Percentiles rank a stretch among this genome's conserved stretches.
Evolutionary conservation across 805 yeast genomes (phyloP).

Genomic region (Debaryomyces castellii): DNA sequence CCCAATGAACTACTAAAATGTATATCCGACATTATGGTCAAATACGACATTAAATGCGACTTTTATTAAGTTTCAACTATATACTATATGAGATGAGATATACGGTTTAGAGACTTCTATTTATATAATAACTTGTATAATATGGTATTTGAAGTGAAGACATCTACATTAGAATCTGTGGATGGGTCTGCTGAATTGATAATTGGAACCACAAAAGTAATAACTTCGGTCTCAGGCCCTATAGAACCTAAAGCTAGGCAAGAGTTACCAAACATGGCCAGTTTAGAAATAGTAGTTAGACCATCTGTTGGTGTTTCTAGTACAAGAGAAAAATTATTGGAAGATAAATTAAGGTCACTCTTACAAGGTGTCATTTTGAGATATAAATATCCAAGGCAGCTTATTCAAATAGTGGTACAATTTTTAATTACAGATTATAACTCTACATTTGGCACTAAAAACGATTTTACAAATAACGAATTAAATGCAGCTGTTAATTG

Average conservation of each 20-base stretch:
- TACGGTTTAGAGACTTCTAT: neutral
- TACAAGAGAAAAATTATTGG: slow-evolving; percentile 74
- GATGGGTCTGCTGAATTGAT: slow-evolving; percentile 77
- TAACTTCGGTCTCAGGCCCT: slow-evolving; percentile 88
- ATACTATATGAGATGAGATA: neutral
- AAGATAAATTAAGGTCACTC: slow-evolving; percentile 64
- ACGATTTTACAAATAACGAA: slow-evolving; percentile 45
- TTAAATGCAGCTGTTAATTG: slow-evolving; percentile 73
- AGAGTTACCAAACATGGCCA: slow-evolving; percentile 76
- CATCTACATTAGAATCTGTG: slow-evolving; percentile 50
- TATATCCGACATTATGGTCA: neutral
- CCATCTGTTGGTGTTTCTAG: slow-evolving; percentile 77
- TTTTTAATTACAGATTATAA: slow-evolving; percentile 30
- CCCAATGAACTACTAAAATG: too few species aligned
- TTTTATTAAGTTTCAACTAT: neutral
- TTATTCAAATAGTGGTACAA: slow-evolving; percentile 43
- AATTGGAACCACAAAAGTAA: slow-evolving; percentile 52
- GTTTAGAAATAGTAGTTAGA: slow-evolving; percentile 73
- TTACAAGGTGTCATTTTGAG: slow-evolving; percentile 60
- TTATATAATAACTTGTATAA: neutral
- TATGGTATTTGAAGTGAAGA: slow-evolving; percentile 19
- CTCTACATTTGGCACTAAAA: slow-evolving; percentile 7
- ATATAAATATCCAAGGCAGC: slow-evolving; percentile 73
- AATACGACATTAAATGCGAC: neutral
- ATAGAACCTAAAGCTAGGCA: slow-evolving; percentile 80